Base-by-base conservation (phyloP, 768 basidiomycete species). In the Coprinopsis marcescibilis region DNA sequence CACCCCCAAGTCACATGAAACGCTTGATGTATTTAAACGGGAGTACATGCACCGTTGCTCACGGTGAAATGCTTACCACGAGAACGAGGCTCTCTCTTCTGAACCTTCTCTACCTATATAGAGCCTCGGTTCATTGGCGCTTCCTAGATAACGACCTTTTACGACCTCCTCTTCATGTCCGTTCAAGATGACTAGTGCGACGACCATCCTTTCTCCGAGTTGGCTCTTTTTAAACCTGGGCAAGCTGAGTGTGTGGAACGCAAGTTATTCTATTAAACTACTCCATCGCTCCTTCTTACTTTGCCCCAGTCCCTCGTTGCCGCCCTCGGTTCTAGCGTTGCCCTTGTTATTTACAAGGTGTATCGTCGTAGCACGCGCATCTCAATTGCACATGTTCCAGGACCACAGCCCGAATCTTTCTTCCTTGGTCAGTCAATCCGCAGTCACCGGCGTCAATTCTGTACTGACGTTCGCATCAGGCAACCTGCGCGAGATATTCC, bases 381-480 rank as follows among this genome's bases (percentile, higher is more conserved):
- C 24, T 71, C 72, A 8, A 52, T 78, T 25, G 57, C 70, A 10
- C 63, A 73, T 52, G 59, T 79, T 29, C 73, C 66, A 43, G 77
- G 77, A 5, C 77, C 77, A 15, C 58, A 68, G 46, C 58, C 75
- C 27, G 69, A 72, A 48, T 75, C 77, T 2, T 78, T 72, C 50
- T 46, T 67, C 14, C 67, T 78, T 21, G 77, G 77, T 73, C 51
- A 37, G 61, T 36, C 17, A 23, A 11, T 35, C 21, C 15, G 36
- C 33, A 21, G 33, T 20, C 11, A 5, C 10, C 19, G 33, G 3
- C 17, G 17, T 33, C 23, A 29, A 34, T 33, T 6, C 25, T 37
- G 27, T 10, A 20, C 23, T 20, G 13, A 43, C 36, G 7, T 43
- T 30, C 15, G 42, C 29, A 39, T 12, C n/a, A 80, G 78, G 78